Evolutionary conservation across 208 protist species (phyloP).

Genomic region (Acanthamoeba lenticulata): DNA sequence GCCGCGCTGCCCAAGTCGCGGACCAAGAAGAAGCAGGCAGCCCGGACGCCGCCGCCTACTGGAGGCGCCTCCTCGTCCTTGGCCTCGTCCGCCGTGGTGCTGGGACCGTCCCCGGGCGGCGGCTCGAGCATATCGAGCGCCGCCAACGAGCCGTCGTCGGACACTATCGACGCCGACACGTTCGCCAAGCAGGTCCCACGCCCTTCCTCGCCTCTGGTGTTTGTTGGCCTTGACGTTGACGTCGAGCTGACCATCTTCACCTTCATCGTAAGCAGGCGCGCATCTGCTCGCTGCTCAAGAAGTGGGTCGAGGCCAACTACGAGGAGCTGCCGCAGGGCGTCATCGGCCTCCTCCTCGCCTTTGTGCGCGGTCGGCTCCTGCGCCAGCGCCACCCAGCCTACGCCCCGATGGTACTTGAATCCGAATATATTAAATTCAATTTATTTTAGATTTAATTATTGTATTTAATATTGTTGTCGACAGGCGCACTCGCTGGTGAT

Average conservation of each 20-base stretch:
- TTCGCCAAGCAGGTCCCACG: constrained; percentile 13
- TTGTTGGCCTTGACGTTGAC: too few relatives aligned
- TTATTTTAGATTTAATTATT: background rate
- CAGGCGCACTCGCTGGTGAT: constrained; percentile 2
- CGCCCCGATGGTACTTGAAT: background rate
- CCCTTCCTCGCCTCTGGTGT: too few relatives aligned
- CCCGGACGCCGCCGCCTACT: too few relatives aligned
- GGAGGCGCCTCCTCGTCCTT: too few relatives aligned
- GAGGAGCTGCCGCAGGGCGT: background rate
- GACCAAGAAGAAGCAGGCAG: too few relatives aligned
- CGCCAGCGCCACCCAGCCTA: background rate
- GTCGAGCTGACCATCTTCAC: too few relatives aligned
- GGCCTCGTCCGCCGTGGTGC: background rate
- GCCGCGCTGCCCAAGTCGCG: too few relatives aligned
- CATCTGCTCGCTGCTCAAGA: constrained; percentile 54
- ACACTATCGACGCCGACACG: background rate
- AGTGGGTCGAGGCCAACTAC: constrained; percentile 29
- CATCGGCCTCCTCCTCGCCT: background rate
- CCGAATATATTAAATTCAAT: background rate
- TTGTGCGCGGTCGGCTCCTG: background rate
- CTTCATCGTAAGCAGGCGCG: background rate
- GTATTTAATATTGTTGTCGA: background rate
- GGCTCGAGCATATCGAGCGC: too few relatives aligned
- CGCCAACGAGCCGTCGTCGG: background rate
- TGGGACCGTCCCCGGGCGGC: background rate